Evolutionary conservation across 495 filamentous ascomycete species (phyloP), one percentile per base, ranked within the genome.

Genomic region (Trichoderma parareesei): DNA sequence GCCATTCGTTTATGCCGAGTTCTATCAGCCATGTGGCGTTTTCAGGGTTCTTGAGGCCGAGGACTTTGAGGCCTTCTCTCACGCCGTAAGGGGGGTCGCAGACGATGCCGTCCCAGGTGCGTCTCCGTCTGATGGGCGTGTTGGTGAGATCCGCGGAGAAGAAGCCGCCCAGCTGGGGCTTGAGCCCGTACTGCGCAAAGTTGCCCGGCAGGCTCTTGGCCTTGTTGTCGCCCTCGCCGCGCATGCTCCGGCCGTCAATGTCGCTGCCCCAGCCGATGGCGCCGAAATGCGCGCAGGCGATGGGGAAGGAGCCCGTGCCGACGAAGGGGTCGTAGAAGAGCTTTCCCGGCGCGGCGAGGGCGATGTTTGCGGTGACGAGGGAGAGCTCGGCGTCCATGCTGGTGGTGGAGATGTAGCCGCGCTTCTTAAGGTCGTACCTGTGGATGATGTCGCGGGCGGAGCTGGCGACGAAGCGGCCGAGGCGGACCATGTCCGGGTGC

Each of bases 31-130:
- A 84, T 0, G 79, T 76, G 43, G 80, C 79, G 62, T 85, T 90
- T 65, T 78, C 79, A 0, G 81, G 79, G 71, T 92, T 86, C 67
- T 86, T 84, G 37, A 81, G 84, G 2, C 94, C 94, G 16, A 99
- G 77, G 4, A 98, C 92, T 70, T 88, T 88, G 62, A 97, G 75
- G 0, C 94, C 94, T 70, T 99, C 94, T 11, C 94, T 84, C 16
- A 99, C 91, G n/a, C 94, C 94, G 71, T 99, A 99, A 0, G 94
- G 94, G 16, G 94, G 94, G 74, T 99, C 94, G 68, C 94, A 97
- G n/a, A 97, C 76, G 66, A 99, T 93, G 2, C 88, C 92, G 76
- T 99, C 92, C 44, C 98, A 84, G 62, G 89, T 81, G 46, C 83
- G 69, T 7, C 61, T 49, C 18, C 70, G 74, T 44, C 90, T 78